Base-by-base conservation (phyloP, 2,329 filamentous ascomycete genomes). In the Epichloe elymi region DNA sequence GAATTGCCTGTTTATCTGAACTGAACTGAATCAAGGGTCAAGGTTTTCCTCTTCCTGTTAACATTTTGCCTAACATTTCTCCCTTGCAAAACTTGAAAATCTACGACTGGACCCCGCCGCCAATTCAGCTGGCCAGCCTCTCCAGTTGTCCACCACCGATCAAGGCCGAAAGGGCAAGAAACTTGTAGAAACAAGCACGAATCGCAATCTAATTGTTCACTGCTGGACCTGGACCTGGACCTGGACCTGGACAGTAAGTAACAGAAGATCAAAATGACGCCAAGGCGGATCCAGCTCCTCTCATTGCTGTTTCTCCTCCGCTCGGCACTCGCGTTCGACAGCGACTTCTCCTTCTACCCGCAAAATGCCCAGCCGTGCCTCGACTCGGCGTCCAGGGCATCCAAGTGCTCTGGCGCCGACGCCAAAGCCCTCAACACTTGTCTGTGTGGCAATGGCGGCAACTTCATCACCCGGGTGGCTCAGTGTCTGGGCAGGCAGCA, bases 391-490 rank as follows among this genome's bases (percentile, higher is more conserved):
- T 67, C 73, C 33, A 58, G 64, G 45, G 35, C 53, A 19, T 70
- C 68, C 15, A 57, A 60, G 4, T 79, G 76, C 61, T 61, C 63
- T 5, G 70, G 70, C 17, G 58, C 59, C 19, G 68, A 67, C 0
- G 64, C 67, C 3, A 43, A 57, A 0, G 61, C 67, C 33, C 63
- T 76, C 54, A 78, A 79, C 56, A 49, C 59, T 2, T 79, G 76
- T 49, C 65, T 78, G 2, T 79, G 76, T 58, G 59, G 61, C 54
- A 76, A 78, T 51, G 63, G 66, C 35, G 71, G 71, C 50, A 64
- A 70, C 55, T 79, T 78, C 59, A 63, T 78, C 53, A 70, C 68
- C 19, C 66, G 67, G 36, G 58, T 72, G 2, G 76, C 75, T 3
- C 56, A 54, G 12, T 79, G 76, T 55, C 59, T 79, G 12, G 73